These are phyloP conservation scores for Lenwebbia sp. DNA, from an alignment of 345 rosid genomes.

Conservation along the genomic window DNA sequence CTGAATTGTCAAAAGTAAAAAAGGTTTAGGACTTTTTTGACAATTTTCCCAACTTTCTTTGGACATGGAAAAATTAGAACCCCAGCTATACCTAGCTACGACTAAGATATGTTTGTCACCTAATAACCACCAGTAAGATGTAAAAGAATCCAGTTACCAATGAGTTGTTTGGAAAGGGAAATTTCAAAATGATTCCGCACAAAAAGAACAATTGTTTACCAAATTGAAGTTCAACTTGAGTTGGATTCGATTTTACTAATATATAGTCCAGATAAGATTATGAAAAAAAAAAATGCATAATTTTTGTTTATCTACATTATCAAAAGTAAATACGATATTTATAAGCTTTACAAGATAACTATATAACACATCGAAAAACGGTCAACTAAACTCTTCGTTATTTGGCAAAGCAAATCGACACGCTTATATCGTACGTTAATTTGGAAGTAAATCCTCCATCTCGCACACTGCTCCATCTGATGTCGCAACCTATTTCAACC, in stretches of 20 bases:
- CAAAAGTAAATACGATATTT: neutral
- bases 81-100: neutral
- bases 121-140: neutral
- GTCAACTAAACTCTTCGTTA: neutral
- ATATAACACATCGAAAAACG: no score
- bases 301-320: neutral
- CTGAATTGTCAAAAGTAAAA: no score
- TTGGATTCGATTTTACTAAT: neutral
- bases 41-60: neutral
- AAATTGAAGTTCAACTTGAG: neutral
- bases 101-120: neutral
- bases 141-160: neutral
- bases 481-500: neutral
- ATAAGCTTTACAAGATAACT: neutral
- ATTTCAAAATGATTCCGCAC: neutral
- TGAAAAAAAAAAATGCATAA: neutral
- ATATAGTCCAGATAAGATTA: neutral
- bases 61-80: neutral
- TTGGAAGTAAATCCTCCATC: neutral
- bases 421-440: neutral
- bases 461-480: neutral
- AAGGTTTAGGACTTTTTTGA: no score
- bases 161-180: neutral
- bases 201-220: neutral
- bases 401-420: neutral